Percentiles rank a stretch among this genome's conserved stretches.
These are phyloP conservation scores for Aureobasidium sp. DNA, from an alignment of 2,329 filamentous ascomycete species.

Conservation along the genomic window DNA sequence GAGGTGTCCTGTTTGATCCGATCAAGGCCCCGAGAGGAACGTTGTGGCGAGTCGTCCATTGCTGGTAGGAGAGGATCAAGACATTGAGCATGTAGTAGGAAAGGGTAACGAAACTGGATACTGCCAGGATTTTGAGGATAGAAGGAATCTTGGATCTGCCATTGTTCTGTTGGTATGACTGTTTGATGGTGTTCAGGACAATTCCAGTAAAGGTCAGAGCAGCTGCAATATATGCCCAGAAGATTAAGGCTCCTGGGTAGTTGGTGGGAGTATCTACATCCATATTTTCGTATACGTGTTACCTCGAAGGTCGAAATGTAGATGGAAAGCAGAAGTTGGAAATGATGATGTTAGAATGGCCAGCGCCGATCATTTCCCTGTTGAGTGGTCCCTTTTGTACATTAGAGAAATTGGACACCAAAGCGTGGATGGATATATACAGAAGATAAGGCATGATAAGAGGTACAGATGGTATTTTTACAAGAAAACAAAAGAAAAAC, in stretches of 20 bases:
- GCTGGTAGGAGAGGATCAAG: slow-evolving; percentile 27
- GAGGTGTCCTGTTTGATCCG: background rate
- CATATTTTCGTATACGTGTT: background rate
- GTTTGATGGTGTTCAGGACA: slow-evolving; percentile 16
- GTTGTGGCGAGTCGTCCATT: slow-evolving; percentile 20
- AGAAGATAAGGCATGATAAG: background rate
- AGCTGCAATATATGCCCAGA: slow-evolving; percentile 30
- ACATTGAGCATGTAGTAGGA: slow-evolving; percentile 31
- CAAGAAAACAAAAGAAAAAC: background rate
- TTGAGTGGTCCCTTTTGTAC: background rate
- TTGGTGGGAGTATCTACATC: slow-evolving; percentile 17
- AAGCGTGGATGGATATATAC: background rate
- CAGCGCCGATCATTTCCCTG: background rate
- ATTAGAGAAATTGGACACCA: background rate
- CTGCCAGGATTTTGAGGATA: slow-evolving; percentile 22
- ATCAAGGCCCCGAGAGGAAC: slow-evolving; percentile 9
- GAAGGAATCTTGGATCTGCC: slow-evolving; percentile 13
- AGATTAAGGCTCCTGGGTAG: slow-evolving; percentile 26
- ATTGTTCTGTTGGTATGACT: background rate
- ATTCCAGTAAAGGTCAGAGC: slow-evolving; percentile 23
- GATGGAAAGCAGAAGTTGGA: background rate
- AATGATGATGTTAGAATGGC: slow-evolving; percentile 1
- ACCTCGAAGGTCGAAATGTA: too few species aligned
- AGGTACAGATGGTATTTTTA: slow-evolving; percentile 6
- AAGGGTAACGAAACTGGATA: slow-evolving; percentile 26